Evolutionary conservation across 768 basidiomycete genomes (phyloP).

Genomic region (Mycena sanguinolenta): DNA sequence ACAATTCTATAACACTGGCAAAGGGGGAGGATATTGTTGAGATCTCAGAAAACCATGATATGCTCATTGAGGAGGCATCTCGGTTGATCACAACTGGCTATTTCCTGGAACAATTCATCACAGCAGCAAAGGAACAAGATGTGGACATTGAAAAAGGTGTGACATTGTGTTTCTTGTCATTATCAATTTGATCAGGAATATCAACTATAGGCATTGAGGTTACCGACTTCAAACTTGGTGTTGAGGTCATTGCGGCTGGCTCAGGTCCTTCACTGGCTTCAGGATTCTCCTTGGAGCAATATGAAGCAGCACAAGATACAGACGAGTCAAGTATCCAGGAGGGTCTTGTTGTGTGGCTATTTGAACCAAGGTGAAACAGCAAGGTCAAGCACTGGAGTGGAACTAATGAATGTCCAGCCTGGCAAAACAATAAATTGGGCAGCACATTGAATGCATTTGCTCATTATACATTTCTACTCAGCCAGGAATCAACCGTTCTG

Average conservation of each 20-base stretch:
- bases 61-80: slow-evolving; percentile 2
- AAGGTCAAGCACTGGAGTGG: slow-evolving; percentile 17
- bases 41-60: neutral
- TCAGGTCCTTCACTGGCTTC: no score
- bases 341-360: slow-evolving; percentile 10
- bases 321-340: no score
- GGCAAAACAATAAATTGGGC: no score
- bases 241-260: no score
- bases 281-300: no score
- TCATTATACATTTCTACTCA: no score
- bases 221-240: no score
- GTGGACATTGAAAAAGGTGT: slow-evolving; percentile 9
- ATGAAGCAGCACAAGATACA: no score
- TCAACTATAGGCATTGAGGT: no score
- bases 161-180: no score
- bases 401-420: slow-evolving; percentile 7
- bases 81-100: slow-evolving; percentile 3
- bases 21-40: neutral
- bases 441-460: slow-evolving; percentile 16
- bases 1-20: neutral
- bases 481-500: no score
- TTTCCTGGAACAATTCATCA: slow-evolving; percentile 9
- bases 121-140: slow-evolving; percentile 1
- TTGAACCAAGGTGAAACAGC: slow-evolving; percentile 10
- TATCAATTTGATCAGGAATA: no score